Conservation (phyloP, 495 filamentous ascomycete genomes). For the Massariosphaeria phaeospora region DNA sequence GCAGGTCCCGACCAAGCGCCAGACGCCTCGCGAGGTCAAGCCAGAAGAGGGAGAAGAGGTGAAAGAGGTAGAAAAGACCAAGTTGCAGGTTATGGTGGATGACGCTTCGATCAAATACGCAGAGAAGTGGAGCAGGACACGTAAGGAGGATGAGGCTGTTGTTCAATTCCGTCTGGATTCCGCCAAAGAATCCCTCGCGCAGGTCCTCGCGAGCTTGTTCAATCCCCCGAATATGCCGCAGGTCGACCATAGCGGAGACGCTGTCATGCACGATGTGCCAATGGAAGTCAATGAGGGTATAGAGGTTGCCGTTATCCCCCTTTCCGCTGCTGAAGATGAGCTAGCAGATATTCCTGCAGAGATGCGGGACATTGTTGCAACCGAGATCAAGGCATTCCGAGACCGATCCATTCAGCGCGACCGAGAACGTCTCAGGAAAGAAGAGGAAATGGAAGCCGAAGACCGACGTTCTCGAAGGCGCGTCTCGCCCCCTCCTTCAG, state of each 20-base stretch:
- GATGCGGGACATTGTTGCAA: conserved; percentile 93
- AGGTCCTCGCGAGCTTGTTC: conserved; percentile 64
- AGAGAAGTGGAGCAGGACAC: conserved; percentile 66
- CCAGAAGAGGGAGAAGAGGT: conserved; percentile 35
- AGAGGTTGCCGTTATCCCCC: conserved; percentile 79
- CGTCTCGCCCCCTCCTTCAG: conserved; percentile 60
- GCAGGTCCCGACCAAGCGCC: conserved; percentile 76
- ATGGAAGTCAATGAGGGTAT: conserved; percentile 49
- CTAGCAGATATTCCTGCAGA: conserved; percentile 92
- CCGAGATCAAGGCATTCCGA: conserved; percentile 90
- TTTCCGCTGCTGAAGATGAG: conserved; percentile 80
- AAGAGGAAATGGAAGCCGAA: conserved; percentile 88
- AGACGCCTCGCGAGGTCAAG: conserved; percentile 48
- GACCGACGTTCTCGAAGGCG: conserved; percentile 74
- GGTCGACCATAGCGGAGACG: conserved; percentile 62
- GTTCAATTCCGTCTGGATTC: conserved; percentile 63
- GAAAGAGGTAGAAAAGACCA: conserved; percentile 21
- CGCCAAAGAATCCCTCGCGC: conserved; percentile 60
- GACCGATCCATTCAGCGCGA: conserved; percentile 84
- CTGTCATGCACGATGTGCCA: conserved; percentile 62
- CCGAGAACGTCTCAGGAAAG: conserved; percentile 74
- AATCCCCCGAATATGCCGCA: conserved; percentile 54
- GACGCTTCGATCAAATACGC: conserved; percentile 72
- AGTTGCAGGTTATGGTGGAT: conserved; percentile 60
- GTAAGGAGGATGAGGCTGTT: conserved; percentile 59